These are phyloP conservation scores for Acanthamoeba polyphaga DNA, from an alignment of 208 protist species.

Conservation along the genomic window DNA sequence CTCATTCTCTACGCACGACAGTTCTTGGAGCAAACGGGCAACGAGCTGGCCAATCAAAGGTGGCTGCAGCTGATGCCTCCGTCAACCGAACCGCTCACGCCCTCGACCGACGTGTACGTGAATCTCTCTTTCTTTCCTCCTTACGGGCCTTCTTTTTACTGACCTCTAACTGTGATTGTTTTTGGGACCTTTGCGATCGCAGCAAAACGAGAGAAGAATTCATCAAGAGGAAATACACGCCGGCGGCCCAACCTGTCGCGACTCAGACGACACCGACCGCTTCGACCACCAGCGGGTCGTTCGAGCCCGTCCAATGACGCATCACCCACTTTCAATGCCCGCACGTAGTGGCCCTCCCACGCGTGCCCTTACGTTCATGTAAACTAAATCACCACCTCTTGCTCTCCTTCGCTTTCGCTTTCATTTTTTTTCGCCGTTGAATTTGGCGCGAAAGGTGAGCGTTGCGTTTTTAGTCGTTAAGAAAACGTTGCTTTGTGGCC, in stretches of 20 bases:
- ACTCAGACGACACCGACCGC: neutral
- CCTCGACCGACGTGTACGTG: constrained; percentile 47
- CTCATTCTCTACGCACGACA: neutral
- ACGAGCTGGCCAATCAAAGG: neutral
- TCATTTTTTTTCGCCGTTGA: neutral
- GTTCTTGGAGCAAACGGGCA: constrained; percentile 39
- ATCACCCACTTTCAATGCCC: too few relatives aligned
- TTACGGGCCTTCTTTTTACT: neutral
- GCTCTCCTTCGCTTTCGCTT: too few relatives aligned
- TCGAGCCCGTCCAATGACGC: neutral
- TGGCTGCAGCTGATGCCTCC: constrained; percentile 32
- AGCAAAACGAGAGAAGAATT: constrained; percentile 55
- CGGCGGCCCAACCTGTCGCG: neutral
- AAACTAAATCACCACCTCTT: too few relatives aligned
- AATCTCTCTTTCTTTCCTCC: neutral
- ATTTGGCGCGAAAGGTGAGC: neutral
- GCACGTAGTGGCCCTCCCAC: too few relatives aligned
- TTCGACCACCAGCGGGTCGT: neutral
- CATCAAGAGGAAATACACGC: constrained; percentile 38
- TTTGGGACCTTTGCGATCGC: neutral
- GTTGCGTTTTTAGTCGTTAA: neutral
- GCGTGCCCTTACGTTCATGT: too few relatives aligned
- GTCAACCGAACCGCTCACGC: neutral
- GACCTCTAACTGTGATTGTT: too few relatives aligned
- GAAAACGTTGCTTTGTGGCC: neutral